Evolutionary conservation across 1,284 basidiomycete genomes (phyloP), one percentile per base, ranked within the genome.

Genomic region (Cystobasidiaceae sp.): DNA sequence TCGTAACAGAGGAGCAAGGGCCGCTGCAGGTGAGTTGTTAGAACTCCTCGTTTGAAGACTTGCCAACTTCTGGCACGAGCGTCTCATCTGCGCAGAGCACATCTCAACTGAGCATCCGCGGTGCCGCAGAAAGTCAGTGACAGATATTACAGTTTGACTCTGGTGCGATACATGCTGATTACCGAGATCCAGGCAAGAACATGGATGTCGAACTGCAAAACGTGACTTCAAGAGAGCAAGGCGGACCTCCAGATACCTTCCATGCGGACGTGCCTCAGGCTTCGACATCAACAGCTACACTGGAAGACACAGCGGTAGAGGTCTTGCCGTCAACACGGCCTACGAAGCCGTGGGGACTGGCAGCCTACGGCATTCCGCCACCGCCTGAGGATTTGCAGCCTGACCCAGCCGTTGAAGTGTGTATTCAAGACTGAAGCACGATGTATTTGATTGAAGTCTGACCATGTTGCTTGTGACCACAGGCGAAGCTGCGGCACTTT

Each of bases 401-500:
- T 11, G 66, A 67, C 39, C 44, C 59, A 43, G 25, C 51, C 19
- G 46, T 67, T 27, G 45, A 57, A 45, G 66, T 67, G 59, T 25
- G 25, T 25, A 21, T 8, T 15, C 25, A 11, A 13, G 4, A 3
- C n/a, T 32, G 30, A 13, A 5, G 6, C 19, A 11, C 32, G 17
- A 8, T 13, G 44, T 33, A 25, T 13, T n/a, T 54, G 39, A 27
- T 28, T 50, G 44, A 19, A 6, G 7, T 32, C 15, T 44, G 13
- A 48, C 21, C 23, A n/a, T 44, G 8, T 15, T n/a, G n/a, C 37
- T 30, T 41, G 28, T 25, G 50, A 5, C 11, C 43, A 0, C 72
- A 93, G 90, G 81, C 83, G 1, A 93, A 93, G 76, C 82, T 93
- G 17, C 78, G 82, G 0, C 85, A 87, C 66, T 97, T 88, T 73